These are phyloP conservation scores for Gynochthodes officinalis DNA, from an alignment of 257 asterid genomes.

Conservation along the genomic window DNA sequence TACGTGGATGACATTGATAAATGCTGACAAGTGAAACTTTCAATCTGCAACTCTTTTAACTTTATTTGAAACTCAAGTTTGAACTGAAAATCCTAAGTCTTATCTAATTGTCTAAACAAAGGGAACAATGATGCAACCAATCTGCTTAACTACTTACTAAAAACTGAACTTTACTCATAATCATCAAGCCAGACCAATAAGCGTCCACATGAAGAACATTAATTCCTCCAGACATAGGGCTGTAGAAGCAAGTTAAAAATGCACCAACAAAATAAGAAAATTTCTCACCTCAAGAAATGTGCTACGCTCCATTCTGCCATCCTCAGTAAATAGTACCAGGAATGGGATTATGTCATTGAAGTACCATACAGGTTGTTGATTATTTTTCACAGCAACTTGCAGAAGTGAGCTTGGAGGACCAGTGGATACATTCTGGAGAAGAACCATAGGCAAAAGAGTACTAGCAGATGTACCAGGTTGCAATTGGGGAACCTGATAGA, in stretches of 20 bases:
- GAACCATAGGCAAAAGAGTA: conserved; percentile 84
- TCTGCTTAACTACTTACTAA: neutral
- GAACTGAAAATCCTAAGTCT: neutral
- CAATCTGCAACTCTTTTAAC: neutral
- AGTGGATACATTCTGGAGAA: conserved; percentile 78
- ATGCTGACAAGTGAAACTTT: neutral
- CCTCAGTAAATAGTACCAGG: conserved; percentile 65
- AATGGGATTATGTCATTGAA: conserved; percentile 69
- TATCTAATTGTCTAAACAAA: neutral
- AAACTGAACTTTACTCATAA: neutral
- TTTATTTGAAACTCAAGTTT: neutral
- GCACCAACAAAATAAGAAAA: neutral
- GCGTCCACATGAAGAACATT: neutral
- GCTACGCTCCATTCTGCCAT: conserved; percentile 93
- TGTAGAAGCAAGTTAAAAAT: neutral
- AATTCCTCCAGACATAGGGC: neutral
- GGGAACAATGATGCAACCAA: neutral
- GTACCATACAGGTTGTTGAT: conserved; percentile 98
- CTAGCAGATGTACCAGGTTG: conserved; percentile 86
- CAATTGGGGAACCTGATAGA: conserved; percentile 68
- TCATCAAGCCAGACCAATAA: neutral
- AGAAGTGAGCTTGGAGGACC: conserved; percentile 78
- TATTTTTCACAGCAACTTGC: conserved; percentile 96
- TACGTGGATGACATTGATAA: neutral
- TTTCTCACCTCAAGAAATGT: conserved; percentile 74